Conservation (phyloP, 2,329 filamentous ascomycete genomes). For the Colletotrichum sp. region DNA sequence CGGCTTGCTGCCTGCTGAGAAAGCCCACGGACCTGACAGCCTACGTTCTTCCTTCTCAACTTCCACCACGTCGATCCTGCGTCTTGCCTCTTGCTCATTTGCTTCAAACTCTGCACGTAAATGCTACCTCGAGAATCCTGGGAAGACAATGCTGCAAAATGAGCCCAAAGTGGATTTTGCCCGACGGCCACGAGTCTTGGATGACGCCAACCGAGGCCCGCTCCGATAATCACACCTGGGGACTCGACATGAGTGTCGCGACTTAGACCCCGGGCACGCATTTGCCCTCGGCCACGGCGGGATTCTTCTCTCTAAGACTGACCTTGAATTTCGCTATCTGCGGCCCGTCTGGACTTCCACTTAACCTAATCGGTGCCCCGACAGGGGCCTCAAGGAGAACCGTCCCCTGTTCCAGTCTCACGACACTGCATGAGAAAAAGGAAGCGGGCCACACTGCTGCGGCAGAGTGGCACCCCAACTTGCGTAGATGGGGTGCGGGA, state of each 20-base stretch:
- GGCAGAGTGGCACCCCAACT: constrained; percentile 7
- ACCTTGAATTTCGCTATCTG: not conserved
- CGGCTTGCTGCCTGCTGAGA: not conserved
- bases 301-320: not conserved
- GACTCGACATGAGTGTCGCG: not conserved
- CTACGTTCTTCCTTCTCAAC: not conserved
- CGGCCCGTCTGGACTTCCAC: not conserved
- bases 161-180: constrained; percentile 4
- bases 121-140: not conserved
- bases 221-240: not conserved
- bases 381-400: constrained; percentile 1
- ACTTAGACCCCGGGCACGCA: not conserved
- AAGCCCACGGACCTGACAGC: not conserved
- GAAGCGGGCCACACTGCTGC: constrained; percentile 13
- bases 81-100: not conserved
- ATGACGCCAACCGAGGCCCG: constrained; percentile 11
- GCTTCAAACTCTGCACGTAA: not conserved
- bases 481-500: constrained; percentile 17
- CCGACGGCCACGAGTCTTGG: not conserved
- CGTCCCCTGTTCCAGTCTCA: constrained; percentile 7
- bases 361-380: not conserved
- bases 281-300: not conserved
- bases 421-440: constrained; percentile 10
- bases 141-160: not conserved
- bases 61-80: not conserved